Conservation (phyloP, 2,329 filamentous ascomycete species). For the Tolypocladium ophioglossoides region DNA sequence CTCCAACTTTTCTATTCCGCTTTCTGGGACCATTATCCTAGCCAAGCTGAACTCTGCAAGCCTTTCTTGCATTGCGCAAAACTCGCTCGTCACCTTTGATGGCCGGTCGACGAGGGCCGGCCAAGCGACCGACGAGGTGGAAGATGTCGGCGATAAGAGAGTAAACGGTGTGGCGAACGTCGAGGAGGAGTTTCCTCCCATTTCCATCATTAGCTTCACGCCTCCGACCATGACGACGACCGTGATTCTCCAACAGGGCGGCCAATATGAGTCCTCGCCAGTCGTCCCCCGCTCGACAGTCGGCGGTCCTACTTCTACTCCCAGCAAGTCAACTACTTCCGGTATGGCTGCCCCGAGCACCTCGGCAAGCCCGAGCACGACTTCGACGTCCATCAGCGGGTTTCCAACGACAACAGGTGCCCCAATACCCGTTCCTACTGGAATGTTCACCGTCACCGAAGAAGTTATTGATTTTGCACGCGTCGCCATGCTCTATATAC, state of each 20-base stretch:
- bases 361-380: neutral
- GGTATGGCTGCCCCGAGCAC: neutral
- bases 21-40: constrained; percentile 60
- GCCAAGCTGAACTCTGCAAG: constrained; percentile 65
- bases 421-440: neutral
- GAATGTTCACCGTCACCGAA: constrained; percentile 38
- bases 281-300: neutral
- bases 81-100: constrained; percentile 78
- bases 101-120: constrained; percentile 32
- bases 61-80: constrained; percentile 74
- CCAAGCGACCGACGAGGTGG: constrained; percentile 1
- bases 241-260: neutral
- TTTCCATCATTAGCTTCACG: constrained; percentile 4
- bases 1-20: constrained; percentile 62
- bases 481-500: constrained; percentile 49
- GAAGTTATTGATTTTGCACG: constrained; percentile 53
- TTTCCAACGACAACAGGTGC: neutral
- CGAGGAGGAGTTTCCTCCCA: constrained; percentile 1
- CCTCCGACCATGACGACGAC: neutral
- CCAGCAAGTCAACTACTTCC: neutral
- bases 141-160: neutral
- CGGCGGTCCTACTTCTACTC: neutral
- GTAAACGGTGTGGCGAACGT: neutral
- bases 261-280: neutral
- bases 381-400: neutral